These are phyloP conservation scores for Pulveroboletus frians DNA, from an alignment of 768 basidiomycete genomes.

Conservation along the genomic window DNA sequence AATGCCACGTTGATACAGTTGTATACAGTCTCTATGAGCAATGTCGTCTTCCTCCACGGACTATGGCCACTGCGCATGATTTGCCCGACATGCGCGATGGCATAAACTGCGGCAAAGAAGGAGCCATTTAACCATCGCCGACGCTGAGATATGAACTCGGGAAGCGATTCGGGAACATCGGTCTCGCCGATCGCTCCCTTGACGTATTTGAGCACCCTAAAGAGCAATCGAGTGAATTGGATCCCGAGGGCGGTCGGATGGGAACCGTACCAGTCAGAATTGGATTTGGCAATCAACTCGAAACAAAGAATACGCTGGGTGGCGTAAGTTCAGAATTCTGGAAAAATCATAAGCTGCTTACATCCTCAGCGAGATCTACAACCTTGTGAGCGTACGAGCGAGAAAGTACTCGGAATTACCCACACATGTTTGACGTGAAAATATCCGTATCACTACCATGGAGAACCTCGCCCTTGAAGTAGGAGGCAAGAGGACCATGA, in stretches of 20 bases:
- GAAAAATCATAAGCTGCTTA: constrained; percentile 30
- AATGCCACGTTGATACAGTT: constrained; percentile 85
- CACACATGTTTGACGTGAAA: constrained; percentile 96
- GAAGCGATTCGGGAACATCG: constrained; percentile 87
- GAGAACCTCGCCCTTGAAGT: constrained; percentile 92
- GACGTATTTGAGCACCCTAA: constrained; percentile 94
- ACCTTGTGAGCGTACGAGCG: constrained; percentile 7
- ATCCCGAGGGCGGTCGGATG: not conserved
- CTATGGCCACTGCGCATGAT: constrained; percentile 54
- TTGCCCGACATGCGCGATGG: constrained; percentile 65
- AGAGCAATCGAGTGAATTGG: constrained; percentile 13
- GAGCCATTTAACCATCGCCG: constrained; percentile 89
- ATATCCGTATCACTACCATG: constrained; percentile 85
- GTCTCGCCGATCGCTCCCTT: constrained; percentile 90
- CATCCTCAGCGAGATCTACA: constrained; percentile 85
- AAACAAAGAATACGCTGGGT: constrained; percentile 77
- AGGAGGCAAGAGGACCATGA: constrained; percentile 85
- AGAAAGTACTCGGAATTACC: constrained; percentile 20
- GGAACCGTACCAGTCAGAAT: constrained; percentile 63
- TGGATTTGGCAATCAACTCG: constrained; percentile 70
- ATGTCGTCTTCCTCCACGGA: constrained; percentile 58
- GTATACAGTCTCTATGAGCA: constrained; percentile 81
- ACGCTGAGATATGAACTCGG: constrained; percentile 92
- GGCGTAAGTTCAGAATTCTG: constrained; percentile 1
- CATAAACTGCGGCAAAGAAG: constrained; percentile 92